A percentile compares a stretch with the other conserved stretches of the same genome.
Evolutionary conservation across 2,329 filamentous ascomycete genomes (phyloP).

Genomic region (Elsinoe arachidis): DNA sequence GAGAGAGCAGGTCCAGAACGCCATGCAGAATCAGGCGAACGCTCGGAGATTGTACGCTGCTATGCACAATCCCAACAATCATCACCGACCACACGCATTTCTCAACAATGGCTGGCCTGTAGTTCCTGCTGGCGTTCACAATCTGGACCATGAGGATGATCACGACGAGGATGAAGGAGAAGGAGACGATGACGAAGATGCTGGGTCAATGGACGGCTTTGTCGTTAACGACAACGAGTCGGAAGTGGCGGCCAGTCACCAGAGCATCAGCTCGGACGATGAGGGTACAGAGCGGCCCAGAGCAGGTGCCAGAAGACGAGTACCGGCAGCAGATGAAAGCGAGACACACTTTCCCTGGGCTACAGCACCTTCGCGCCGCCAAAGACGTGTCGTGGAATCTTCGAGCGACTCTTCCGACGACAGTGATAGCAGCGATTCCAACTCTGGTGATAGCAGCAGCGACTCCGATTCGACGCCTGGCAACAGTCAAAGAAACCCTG

Average conservation of each 20-base stretch:
- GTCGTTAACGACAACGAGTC: slow-evolving; percentile 21
- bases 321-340: background rate
- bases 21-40: background rate
- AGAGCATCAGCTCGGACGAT: background rate
- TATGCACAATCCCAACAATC: background rate
- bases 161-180: slow-evolving; percentile 17
- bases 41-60: background rate
- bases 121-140: background rate
- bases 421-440: background rate
- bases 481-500: background rate
- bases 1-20: background rate
- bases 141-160: slow-evolving; percentile 11
- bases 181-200: slow-evolving; percentile 16
- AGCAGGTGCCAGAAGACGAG: background rate
- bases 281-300: background rate
- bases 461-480: background rate
- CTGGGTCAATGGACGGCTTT: slow-evolving; percentile 14
- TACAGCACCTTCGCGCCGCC: background rate
- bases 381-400: background rate
- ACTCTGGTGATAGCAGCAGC: background rate
- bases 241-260: slow-evolving; percentile 5
- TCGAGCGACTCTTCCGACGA: background rate
- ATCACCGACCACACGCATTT: background rate
- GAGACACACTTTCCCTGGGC: background rate
- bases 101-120: background rate